A percentile compares a stretch with the other conserved stretches of the same genome.
Evolutionary conservation across 2,329 filamentous ascomycete species (phyloP).

Genomic region (Corniculantispora saksenae): DNA sequence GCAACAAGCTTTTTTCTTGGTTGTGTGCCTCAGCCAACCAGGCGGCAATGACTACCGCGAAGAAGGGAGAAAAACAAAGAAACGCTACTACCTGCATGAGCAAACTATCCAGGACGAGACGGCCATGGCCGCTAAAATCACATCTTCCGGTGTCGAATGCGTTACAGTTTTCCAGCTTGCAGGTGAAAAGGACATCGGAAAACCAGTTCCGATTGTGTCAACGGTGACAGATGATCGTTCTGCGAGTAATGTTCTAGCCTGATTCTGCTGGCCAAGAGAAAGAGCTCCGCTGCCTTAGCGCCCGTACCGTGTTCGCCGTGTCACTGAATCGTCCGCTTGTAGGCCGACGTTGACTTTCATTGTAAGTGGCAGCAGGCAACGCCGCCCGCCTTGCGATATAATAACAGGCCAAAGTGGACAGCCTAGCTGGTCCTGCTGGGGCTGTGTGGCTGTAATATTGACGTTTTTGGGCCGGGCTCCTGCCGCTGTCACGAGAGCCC

Average conservation of each 20-base stretch:
- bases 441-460: conserved; percentile 7
- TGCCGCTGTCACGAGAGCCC: background rate
- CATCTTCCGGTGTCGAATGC: conserved; percentile 14
- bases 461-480: background rate
- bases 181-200: background rate
- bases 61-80: background rate
- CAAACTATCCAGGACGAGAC: conserved; percentile 13
- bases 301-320: background rate
- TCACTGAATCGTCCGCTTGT: background rate
- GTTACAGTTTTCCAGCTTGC: conserved; percentile 15
- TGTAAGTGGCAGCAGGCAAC: too few species aligned
- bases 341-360: background rate
- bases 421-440: background rate
- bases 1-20: background rate
- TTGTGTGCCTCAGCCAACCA: too few species aligned
- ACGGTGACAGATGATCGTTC: background rate
- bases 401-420: background rate
- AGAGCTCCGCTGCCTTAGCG: background rate
- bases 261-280: conserved; percentile 1
- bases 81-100: background rate
- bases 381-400: too few species aligned
- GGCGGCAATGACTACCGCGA: background rate
- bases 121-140: background rate
- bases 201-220: too few species aligned
- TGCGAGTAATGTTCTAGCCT: conserved; percentile 6